Conservation (phyloP, 2,329 filamentous ascomycete genomes). For the Hypoxylon sp. region DNA sequence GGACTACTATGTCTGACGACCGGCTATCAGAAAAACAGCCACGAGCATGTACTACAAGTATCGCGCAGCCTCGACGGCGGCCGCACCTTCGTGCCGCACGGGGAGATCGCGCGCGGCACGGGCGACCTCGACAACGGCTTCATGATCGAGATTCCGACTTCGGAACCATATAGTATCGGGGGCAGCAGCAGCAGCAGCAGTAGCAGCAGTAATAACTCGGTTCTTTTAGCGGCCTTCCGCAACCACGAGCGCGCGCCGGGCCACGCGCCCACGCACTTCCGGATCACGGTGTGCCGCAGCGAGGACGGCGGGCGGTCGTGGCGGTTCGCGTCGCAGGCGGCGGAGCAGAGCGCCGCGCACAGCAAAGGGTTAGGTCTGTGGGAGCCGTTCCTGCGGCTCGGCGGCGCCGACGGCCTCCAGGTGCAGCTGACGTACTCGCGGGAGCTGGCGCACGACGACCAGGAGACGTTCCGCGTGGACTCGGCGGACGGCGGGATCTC, state of each 20-base stretch:
- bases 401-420: slow-evolving; percentile 47
- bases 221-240: slow-evolving; percentile 60
- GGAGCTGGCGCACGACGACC: slow-evolving; percentile 59
- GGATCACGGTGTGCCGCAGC: slow-evolving; percentile 63
- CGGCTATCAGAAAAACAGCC: slow-evolving; percentile 50
- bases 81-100: slow-evolving; percentile 54
- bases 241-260: slow-evolving; percentile 58
- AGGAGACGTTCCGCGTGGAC: slow-evolving; percentile 61
- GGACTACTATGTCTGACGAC: slow-evolving; percentile 61
- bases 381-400: slow-evolving; percentile 63
- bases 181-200: slow-evolving; percentile 8
- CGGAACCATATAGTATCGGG: slow-evolving; percentile 18
- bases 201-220: slow-evolving; percentile 20
- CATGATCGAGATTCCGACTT: slow-evolving; percentile 56
- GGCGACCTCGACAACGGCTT: slow-evolving; percentile 62
- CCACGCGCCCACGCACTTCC: slow-evolving; percentile 54
- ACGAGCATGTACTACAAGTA: slow-evolving; percentile 55
- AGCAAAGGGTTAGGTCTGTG: slow-evolving; percentile 59
- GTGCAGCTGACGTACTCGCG: slow-evolving; percentile 61
- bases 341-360: slow-evolving; percentile 55
- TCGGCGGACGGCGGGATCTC: slow-evolving; percentile 57
- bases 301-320: slow-evolving; percentile 57
- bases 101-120: slow-evolving; percentile 57
- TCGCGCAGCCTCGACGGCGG: slow-evolving; percentile 59
- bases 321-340: slow-evolving; percentile 58